phyloP scores from a whole-genome alignment of 2,329 filamentous ascomycete species.

The Apiospora sp. region DNA sequence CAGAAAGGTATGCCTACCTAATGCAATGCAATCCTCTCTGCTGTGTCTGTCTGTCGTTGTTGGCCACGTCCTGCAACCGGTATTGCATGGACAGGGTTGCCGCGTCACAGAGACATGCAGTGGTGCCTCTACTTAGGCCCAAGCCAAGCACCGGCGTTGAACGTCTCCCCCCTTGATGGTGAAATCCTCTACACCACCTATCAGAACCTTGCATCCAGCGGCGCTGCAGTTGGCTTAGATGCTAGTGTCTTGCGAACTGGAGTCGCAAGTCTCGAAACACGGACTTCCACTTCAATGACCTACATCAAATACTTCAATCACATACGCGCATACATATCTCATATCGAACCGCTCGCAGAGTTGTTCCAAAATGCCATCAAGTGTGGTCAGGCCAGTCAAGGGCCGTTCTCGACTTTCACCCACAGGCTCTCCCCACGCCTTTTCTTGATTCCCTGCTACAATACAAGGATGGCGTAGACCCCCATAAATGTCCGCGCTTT shows the following conservation, averaged over 20 bases:
- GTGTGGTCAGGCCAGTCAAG: background rate
- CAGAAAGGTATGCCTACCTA: background rate
- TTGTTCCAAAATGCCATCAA: constrained; percentile 14
- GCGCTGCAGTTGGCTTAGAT: background rate
- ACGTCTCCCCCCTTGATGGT: background rate
- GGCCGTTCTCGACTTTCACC: background rate
- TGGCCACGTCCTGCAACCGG: constrained; percentile 16
- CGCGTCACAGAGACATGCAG: constrained; percentile 11
- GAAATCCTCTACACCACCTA: background rate
- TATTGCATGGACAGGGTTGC: constrained; percentile 6
- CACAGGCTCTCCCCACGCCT: background rate
- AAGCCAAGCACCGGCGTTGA: background rate
- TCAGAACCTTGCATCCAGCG: background rate
- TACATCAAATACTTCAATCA: background rate
- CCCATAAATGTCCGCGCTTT: constrained; percentile 17
- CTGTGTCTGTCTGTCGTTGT: constrained; percentile 3
- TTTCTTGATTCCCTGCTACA: background rate
- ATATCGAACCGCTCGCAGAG: background rate
- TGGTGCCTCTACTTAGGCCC: constrained; percentile 14
- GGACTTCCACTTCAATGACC: background rate
- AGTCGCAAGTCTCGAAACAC: constrained; percentile 14
- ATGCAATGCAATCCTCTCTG: background rate
- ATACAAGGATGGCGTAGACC: background rate
- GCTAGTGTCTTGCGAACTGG: background rate
- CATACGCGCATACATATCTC: background rate